A percentile compares a stretch with the other conserved stretches of the same genome.
These are phyloP conservation scores for Mycena filopes DNA, from an alignment of 768 basidiomycete species.

Conservation along the genomic window DNA sequence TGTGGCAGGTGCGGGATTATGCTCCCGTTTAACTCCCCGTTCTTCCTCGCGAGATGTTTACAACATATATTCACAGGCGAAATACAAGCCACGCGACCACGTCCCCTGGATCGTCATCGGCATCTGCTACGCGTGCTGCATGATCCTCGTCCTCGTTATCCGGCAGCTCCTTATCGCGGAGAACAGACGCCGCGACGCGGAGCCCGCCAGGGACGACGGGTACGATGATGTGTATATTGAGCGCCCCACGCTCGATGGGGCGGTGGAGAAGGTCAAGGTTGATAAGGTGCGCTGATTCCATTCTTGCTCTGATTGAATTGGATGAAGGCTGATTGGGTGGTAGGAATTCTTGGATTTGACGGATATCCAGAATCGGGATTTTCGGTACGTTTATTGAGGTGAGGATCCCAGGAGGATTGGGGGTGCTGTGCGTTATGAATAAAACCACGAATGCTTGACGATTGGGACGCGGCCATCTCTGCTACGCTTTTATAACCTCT, in stretches of 20 bases:
- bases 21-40: too few species aligned
- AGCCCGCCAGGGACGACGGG: conserved; percentile 56
- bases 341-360: conserved; percentile 81
- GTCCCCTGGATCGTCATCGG: conserved; percentile 85
- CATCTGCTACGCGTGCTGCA: conserved; percentile 66
- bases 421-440: too few species aligned
- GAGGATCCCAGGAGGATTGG: too few species aligned
- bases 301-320: conserved; percentile 10
- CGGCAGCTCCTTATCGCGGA: conserved; percentile 65
- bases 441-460: too few species aligned
- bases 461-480: too few species aligned
- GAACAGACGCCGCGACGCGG: conserved; percentile 71
- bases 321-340: neutral
- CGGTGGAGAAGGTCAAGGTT: conserved; percentile 62
- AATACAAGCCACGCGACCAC: conserved; percentile 76
- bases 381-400: conserved; percentile 67
- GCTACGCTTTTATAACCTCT: too few species aligned
- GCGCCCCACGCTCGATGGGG: conserved; percentile 59
- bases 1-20: conserved; percentile 75
- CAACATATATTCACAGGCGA: too few species aligned
- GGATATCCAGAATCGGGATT: conserved; percentile 76
- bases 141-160: conserved; percentile 57
- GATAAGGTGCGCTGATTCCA: conserved; percentile 75
- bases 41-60: neutral
- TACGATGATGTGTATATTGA: conserved; percentile 75